phyloP scores from a whole-genome alignment of 768 basidiomycete genomes.

The Russula brevipes region DNA sequence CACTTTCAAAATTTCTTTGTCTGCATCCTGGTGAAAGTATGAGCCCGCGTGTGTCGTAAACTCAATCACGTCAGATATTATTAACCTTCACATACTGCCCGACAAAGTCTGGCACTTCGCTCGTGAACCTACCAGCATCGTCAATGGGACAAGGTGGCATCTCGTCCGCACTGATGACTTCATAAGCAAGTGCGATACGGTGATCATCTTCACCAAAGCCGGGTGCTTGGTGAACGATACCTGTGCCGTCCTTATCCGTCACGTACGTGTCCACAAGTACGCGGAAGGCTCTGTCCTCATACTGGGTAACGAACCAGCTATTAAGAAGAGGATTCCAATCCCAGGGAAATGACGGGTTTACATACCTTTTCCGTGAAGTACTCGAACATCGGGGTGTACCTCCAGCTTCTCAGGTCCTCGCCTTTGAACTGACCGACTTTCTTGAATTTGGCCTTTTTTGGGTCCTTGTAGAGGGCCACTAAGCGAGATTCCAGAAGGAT shows the following conservation, averaged over 20 bases:
- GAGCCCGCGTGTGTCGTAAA: background rate
- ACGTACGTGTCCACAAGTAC: constrained; percentile 92
- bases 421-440: constrained; percentile 86
- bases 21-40: constrained; percentile 59
- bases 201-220: constrained; percentile 99
- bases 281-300: constrained; percentile 83
- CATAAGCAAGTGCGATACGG: constrained; percentile 81
- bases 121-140: constrained; percentile 81
- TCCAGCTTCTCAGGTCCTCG: constrained; percentile 91
- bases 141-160: constrained; percentile 96
- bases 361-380: constrained; percentile 92
- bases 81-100: constrained; percentile 87
- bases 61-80: background rate
- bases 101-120: constrained; percentile 82
- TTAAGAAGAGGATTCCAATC: background rate
- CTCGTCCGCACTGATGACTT: constrained; percentile 79
- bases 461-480: constrained; percentile 88
- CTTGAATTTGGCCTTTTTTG: constrained; percentile 95
- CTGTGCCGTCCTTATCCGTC: constrained; percentile 88
- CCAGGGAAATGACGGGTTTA: background rate
- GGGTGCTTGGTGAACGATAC: constrained; percentile 98
- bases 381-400: constrained; percentile 91
- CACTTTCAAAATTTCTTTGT: constrained; percentile 88
- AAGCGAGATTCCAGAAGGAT: constrained; percentile 89
- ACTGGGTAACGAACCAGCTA: constrained; percentile 44